Evolutionary conservation across 2,329 filamentous ascomycete genomes (phyloP), one percentile per base, ranked within the genome.

Genomic region (Hypoxylon sp.): DNA sequence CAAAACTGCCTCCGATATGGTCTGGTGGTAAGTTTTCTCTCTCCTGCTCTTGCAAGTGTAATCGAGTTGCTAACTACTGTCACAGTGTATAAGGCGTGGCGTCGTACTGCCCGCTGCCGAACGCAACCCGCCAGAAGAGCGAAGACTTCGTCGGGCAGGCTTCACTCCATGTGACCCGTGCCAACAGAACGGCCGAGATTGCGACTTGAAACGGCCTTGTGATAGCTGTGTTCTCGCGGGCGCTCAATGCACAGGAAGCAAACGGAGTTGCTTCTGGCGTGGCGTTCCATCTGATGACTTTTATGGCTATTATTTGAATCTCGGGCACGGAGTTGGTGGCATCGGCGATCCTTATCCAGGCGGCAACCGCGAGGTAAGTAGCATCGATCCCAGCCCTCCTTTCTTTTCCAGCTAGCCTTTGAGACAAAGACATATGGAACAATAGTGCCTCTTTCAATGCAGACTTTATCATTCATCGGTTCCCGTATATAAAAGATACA

Each of bases 291-390:
- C 53, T 3, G 50, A 42, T 11, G 31, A 58, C 5, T 48, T 58
- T 15, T 58, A 58, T 3, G 60, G 60, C 6, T 63, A 58, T 26
- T 63, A 58, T 23, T 27, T 61, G 2, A 58, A 10, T 6, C 11
- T 33, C 3, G 40, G 43, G 3, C 51, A 17, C 38, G 56, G 60
- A 6, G 48, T 49, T 10, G 6, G 1, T 0, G 60, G 60, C 3
- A 17, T 63, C 8, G 27, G 54, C 23, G 46, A 57, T n/a, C 41
- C n/a, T 5, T 20, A 31, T 13, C 2, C n/a, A 21, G 6, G 5
- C 6, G n/a, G 2, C 10, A 2, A 4, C 2, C 4, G 3, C 56
- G 50, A 47, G 2, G 7, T 4, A 42, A 45, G 38, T 51, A 55
- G 4, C 2, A 7, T 9, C 31, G 59, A 6, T 62, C 58, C 15